A percentile compares a stretch with the other conserved stretches of the same genome.
Evolutionary conservation across 129 eudicot species (phyloP).

Genomic region (Ambrosia trifida): DNA sequence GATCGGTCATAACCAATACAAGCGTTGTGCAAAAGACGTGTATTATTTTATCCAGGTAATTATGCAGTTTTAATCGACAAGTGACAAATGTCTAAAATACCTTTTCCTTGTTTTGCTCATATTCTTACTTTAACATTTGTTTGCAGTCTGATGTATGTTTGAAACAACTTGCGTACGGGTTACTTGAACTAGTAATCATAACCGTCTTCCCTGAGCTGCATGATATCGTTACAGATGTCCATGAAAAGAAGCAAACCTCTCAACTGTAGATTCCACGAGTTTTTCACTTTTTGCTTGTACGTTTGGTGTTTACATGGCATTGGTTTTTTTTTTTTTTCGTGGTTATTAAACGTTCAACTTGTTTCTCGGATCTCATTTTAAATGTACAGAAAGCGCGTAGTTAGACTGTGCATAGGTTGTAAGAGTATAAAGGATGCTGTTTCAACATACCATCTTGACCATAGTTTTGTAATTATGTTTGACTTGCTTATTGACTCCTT

Average conservation of each 20-base stretch:
- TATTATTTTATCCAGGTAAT: conserved; percentile 89
- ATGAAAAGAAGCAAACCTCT: conserved; percentile 37
- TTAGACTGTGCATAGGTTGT: conserved; percentile 35
- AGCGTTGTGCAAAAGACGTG: conserved; percentile 85
- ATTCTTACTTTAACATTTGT: not conserved
- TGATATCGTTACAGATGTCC: conserved; percentile 61
- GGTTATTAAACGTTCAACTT: not conserved
- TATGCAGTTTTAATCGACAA: not conserved
- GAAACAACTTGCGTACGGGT: conserved; percentile 83
- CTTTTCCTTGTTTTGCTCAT: not conserved
- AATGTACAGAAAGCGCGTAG: conserved; percentile 37
- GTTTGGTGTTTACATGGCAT: conserved; percentile 16
- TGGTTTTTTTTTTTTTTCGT: conserved; percentile 15
- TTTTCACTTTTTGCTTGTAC: not conserved
- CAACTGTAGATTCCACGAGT: conserved; percentile 21
- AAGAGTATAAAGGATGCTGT: conserved; percentile 11
- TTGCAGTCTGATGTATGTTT: conserved; percentile 80
- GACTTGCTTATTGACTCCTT: not conserved
- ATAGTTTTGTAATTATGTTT: conserved; percentile 13
- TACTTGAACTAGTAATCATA: conserved; percentile 76
- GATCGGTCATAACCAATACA: conserved; percentile 91
- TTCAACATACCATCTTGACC: conserved; percentile 19
- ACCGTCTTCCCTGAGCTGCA: conserved; percentile 87
- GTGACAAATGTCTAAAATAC: conserved; percentile 13
- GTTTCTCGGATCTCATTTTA: conserved; percentile 17